These are phyloP conservation scores for Maudiozyma turicensis DNA, from an alignment of 805 yeast species.

Conservation along the genomic window DNA sequence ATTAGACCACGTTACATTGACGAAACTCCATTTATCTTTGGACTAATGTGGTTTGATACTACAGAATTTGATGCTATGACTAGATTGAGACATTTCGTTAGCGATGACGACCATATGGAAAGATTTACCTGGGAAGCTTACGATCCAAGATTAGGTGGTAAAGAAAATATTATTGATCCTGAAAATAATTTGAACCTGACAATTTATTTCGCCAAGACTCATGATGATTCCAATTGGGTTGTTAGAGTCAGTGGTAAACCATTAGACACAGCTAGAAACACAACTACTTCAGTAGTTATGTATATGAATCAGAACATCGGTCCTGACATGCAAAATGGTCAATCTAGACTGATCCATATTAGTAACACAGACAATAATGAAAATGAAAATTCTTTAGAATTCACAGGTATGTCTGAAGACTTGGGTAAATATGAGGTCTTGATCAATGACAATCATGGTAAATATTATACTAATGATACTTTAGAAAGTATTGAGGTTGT, in stretches of 20 bases:
- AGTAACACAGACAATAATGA: constrained; percentile 10
- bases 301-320: constrained; percentile 71
- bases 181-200: constrained; percentile 53
- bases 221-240: constrained; percentile 72
- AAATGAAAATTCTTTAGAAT: constrained; percentile 14
- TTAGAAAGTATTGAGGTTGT: constrained; percentile 20
- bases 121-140: constrained; percentile 80
- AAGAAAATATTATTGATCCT: constrained; percentile 60
- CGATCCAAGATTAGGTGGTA: constrained; percentile 84
- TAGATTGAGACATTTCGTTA: constrained; percentile 63
- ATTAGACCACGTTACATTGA: constrained; percentile 53
- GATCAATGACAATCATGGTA: constrained; percentile 45
- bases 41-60: constrained; percentile 80
- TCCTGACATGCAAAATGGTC: constrained; percentile 3
- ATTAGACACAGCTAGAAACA: constrained; percentile 36
- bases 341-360: constrained; percentile 2
- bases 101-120: constrained; percentile 57
- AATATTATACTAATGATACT: constrained; percentile 19
- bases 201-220: constrained; percentile 66
- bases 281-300: constrained; percentile 58
- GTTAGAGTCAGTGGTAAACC: constrained; percentile 62
- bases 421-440: constrained; percentile 56
- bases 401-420: constrained; percentile 50
- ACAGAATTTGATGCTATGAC: constrained; percentile 46
- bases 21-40: constrained; percentile 59